Base-by-base conservation (phyloP, 1,284 basidiomycete species). In the Chiua sp. region DNA sequence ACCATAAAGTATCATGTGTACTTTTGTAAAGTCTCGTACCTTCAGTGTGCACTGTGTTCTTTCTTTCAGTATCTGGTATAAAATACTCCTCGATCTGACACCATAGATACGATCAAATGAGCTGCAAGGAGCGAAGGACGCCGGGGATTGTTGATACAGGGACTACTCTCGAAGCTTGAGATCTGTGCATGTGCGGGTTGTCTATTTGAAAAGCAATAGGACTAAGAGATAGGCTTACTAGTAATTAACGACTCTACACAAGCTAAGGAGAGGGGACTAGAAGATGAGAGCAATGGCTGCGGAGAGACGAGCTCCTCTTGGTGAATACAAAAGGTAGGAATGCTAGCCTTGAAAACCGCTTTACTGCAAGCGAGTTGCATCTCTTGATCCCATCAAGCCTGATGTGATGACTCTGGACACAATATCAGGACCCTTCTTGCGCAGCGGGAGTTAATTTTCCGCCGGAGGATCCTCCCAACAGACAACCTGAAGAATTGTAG, bases 201-300 rank as follows among this genome's bases (percentile, higher is more conserved):
- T 26, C 26, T 26, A 26, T 26, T 26, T 26, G 3, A 26, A 26
- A 26, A 26, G 26, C 26, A 26, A 5, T 26, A 26, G 26, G 26
- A 26, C 26, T 26, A 26, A 5, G 26, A 26, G 26, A 26, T 26
- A 26, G 26, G 26, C 26, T 26, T 26, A 26, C 26, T 26, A 26
- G 26, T 26, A 26, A 26, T 26, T 26, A 26, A 26, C 26, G 26
- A 26, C 26, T 26, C 26, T 26, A 8, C 68, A 71, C 42, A 61
- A 68, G 51, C 42, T 70, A 3, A 72, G 71, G 52, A 68, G 68
- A 35, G 72, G 59, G 33, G 68, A 62, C 12, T 63, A 57, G 12
- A 70, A 70, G 49, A 55, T 51, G 11, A 66, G 59, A 50, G 63
- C 60, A 2, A 71, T 71, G 1, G 60, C 56, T 11, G 66, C 70